Base-by-base conservation (phyloP, 2,329 filamentous ascomycete genomes). In the Dactylellina cionopaga region DNA sequence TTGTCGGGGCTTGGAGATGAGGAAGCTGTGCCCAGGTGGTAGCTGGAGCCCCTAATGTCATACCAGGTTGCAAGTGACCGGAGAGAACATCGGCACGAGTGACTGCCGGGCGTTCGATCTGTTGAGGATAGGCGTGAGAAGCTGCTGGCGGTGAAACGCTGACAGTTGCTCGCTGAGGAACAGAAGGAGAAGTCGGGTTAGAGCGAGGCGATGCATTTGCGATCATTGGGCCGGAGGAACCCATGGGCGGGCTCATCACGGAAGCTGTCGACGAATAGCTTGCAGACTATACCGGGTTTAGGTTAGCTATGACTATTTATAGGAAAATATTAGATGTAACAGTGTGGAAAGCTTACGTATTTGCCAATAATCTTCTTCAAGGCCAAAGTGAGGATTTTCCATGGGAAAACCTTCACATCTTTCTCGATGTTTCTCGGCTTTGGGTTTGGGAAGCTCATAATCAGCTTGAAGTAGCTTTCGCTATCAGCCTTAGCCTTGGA, bases 341-440 rank as follows among this genome's bases (percentile, higher is more conserved):
- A 52, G 33, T 33, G 43, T 15, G 44, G 15, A 37, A 46, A 19
- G 86, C 87, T 82, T 82, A 88, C 87, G 81, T 98, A 99, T 90
- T 99, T 99, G 78, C 92, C 89, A 79, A 99, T 96, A 78, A 99
- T 98, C 84, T 99, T 99, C 85, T 96, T 96, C 75, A 99, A 85
- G 0, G 95, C 94, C 71, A 88, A 86, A 51, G 87, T 87, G 44
- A 99, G 85, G 71, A 95, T 92, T 81, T 92, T 95, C 95, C 95
- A 99, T 3, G 92, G 90, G 79, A 98, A 99, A 10, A 98, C 95
- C 82, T 99, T 99, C 79, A 99, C 93, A 78, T 98, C 94, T 83
- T 99, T 99, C 83, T 98, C 95, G 75, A 99, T 99, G 79, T 98
- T 97, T 74, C 95, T 87, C 15, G 95, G 95, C 81, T 98, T 98